Evolutionary conservation across 2,329 filamentous ascomycete species (phyloP), one percentile per base, ranked within the genome.

Genomic region (Diaporthe vaccinii): DNA sequence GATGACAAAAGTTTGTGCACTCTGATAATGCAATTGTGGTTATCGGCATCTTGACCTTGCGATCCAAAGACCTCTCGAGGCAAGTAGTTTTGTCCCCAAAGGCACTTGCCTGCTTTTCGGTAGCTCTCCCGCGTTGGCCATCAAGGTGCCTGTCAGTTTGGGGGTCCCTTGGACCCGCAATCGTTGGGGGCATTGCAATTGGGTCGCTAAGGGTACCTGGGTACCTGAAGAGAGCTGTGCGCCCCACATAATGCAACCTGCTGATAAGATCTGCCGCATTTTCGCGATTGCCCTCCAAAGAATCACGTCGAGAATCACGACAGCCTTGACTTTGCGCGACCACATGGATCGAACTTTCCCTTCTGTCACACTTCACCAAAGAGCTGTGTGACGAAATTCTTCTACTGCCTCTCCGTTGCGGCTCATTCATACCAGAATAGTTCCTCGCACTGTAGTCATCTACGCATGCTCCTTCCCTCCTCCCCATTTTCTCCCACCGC

Each of bases 251-350:
- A 73, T 73, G 58, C 71, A 65, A 65, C 71, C 71, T 55, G 36
- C 65, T 73, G 71, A 73, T 73, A 65, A 73, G 71, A 73, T 73
- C 58, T 73, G 49, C 58, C 44, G 71, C 70, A 73, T 73, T 68
- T 68, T 68, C 36, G 70, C 25, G 58, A 73, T 62, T 73, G 71
- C 71, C 71, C 28, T 55, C 58, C 36, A 36, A 62, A 62, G 61
- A 62, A 65, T 46, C 71, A 55, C 34, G 9, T 57, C 65, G 34
- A 53, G 46, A 53, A 55, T 36, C 31, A n/a, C 58, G 34, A 44
- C 58, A 65, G 55, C 49, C 57, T 31, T 53, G 15, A 41, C 36
- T 51, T 53, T 46, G 49, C 49, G 36, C 25, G 71, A 36, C 59
- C n/a, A 20, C 46, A 25, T 28, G n/a, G 25, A 15, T 61, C 70